A percentile compares a stretch with the other conserved stretches of the same genome.
phyloP scores from a whole-genome alignment of 768 basidiomycete genomes.

The Leccinum variicolor region DNA sequence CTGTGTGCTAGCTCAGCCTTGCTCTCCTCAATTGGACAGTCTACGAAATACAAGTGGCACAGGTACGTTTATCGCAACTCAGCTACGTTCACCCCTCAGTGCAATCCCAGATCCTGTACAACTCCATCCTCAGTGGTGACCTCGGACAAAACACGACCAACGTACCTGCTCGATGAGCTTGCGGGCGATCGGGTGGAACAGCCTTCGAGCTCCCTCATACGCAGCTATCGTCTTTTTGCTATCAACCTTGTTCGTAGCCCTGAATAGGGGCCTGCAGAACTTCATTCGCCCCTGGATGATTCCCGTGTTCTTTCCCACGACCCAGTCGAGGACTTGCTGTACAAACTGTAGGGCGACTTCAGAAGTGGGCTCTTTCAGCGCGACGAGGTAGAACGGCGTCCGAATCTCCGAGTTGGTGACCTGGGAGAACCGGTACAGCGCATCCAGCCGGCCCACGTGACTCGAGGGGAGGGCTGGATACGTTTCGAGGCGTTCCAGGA shows the following conservation, averaged over 20 bases:
- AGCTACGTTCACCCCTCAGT: not conserved
- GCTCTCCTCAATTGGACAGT: not conserved
- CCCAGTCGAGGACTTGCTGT: slow-evolving; percentile 43
- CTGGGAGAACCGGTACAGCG: slow-evolving; percentile 40
- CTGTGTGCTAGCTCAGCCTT: not conserved
- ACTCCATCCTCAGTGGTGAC: not conserved
- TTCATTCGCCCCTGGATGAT: slow-evolving; percentile 53
- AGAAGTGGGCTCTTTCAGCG: slow-evolving; percentile 38
- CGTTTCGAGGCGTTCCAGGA: slow-evolving; percentile 51
- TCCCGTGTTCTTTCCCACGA: slow-evolving; percentile 39
- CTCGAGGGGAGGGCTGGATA: slow-evolving; percentile 40
- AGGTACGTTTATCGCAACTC: not conserved
- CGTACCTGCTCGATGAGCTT: slow-evolving; percentile 48
- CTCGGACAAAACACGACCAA: not conserved
- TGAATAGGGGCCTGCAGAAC: slow-evolving; percentile 50
- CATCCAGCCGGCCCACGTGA: slow-evolving; percentile 42
- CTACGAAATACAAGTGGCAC: not conserved
- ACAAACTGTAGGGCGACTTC: slow-evolving; percentile 31
- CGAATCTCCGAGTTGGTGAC: slow-evolving; percentile 51
- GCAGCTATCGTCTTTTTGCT: slow-evolving; percentile 32
- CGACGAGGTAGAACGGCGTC: slow-evolving; percentile 48
- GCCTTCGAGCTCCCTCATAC: slow-evolving; percentile 30
- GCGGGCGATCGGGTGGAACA: slow-evolving; percentile 52
- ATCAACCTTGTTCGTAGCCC: slow-evolving; percentile 37
- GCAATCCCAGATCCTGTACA: slow-evolving; percentile 25